Evolutionary conservation across 2,329 filamentous ascomycete genomes (phyloP).

Genomic region (Aspergillus fumigatiaffinis): DNA sequence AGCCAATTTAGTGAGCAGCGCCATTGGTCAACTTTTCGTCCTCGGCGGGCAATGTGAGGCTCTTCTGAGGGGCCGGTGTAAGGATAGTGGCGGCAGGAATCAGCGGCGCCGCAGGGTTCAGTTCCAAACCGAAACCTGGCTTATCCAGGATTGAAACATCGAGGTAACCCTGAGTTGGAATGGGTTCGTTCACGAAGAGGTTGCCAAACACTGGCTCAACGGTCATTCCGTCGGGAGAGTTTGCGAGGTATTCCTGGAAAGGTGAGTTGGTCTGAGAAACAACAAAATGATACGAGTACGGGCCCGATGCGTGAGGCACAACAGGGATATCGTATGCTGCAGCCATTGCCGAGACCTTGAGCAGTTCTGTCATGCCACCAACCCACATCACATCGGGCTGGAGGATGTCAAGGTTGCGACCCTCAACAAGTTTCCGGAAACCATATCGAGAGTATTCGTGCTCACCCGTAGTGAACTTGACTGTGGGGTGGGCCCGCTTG

Average conservation of each 20-base stretch:
- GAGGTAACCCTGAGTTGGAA: constrained; percentile 76
- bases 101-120: constrained; percentile 77
- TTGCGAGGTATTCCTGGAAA: constrained; percentile 94
- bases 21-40: constrained; percentile 21
- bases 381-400: constrained; percentile 99
- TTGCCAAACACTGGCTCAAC: constrained; percentile 91
- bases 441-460: constrained; percentile 94
- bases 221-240: constrained; percentile 84
- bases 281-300: constrained; percentile 95
- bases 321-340: constrained; percentile 92
- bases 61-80: constrained; percentile 57
- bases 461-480: constrained; percentile 94
- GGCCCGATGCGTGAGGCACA: constrained; percentile 88
- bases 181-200: constrained; percentile 84
- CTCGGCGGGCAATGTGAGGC: constrained; percentile 35
- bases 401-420: constrained; percentile 87
- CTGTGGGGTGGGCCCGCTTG: constrained; percentile 82
- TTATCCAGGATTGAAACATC: constrained; percentile 77
- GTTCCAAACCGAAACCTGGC: constrained; percentile 83
- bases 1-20: constrained; percentile 7
- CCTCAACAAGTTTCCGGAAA: constrained; percentile 90
- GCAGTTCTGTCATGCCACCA: constrained; percentile 84
- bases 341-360: constrained; percentile 84
- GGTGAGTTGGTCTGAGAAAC: constrained; percentile 89
- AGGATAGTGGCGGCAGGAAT: constrained; percentile 72